Conservation (phyloP, 352 stramenopile species). For the Pythium guiyangense region DNA sequence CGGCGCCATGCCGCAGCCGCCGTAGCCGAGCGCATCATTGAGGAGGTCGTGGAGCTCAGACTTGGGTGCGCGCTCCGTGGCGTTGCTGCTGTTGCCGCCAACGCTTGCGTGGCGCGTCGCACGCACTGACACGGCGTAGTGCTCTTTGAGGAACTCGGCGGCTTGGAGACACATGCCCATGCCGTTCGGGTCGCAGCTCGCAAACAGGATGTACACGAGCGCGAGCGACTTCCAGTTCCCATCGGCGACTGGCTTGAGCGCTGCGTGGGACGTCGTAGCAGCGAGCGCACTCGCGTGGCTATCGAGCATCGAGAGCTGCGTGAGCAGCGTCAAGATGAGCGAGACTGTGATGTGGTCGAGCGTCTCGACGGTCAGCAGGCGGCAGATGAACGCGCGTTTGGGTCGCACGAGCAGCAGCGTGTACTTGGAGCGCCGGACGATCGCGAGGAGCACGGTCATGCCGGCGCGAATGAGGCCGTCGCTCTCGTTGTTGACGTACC, state of each 20-base stretch:
- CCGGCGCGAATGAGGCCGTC: constrained; percentile 69
- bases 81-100: constrained; percentile 4
- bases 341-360: constrained; percentile 71
- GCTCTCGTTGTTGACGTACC: constrained; percentile 54
- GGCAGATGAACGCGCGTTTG: constrained; percentile 70
- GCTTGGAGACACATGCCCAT: constrained; percentile 67
- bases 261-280: constrained; percentile 2
- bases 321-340: constrained; percentile 55
- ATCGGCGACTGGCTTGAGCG: constrained; percentile 28
- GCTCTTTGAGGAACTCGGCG: constrained; percentile 73
- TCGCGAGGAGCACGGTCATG: constrained; percentile 61
- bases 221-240: constrained; percentile 69
- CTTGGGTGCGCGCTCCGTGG: constrained; percentile 11
- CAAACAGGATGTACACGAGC: constrained; percentile 64
- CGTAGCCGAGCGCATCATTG: constrained; percentile 59
- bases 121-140: constrained; percentile 19
- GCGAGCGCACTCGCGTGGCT: constrained; percentile 11
- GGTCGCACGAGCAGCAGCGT: constrained; percentile 54
- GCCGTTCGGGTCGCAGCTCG: constrained; percentile 73
- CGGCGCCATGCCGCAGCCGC: constrained; percentile 63
- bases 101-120: constrained; percentile 5
- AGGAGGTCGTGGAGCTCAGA: constrained; percentile 62
- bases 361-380: constrained; percentile 64
- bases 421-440: constrained; percentile 68
- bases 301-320: constrained; percentile 57